These are phyloP conservation scores for Lipomyces kockii DNA, from an alignment of 805 yeast genomes.

Conservation along the genomic window DNA sequence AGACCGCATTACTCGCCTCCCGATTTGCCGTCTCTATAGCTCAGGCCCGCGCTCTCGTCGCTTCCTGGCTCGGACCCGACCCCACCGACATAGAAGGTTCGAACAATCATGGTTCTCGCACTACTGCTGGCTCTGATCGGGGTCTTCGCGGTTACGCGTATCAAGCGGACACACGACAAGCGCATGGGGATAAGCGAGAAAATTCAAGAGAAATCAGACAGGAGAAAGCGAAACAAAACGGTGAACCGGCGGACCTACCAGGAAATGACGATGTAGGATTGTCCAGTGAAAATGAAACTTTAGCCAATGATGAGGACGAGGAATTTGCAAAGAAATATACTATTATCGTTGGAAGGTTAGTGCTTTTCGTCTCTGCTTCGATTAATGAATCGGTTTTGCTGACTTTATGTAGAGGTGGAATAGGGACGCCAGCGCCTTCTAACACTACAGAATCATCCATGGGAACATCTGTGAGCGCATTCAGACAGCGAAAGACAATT, in stretches of 20 bases:
- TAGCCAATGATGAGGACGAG: constrained; percentile 12
- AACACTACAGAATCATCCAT: background rate
- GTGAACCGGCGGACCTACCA: background rate
- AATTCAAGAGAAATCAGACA: background rate
- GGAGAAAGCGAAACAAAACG: constrained; percentile 10
- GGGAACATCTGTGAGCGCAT: constrained; percentile 15
- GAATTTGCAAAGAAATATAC: constrained; percentile 24
- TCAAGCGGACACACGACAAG: constrained; percentile 11
- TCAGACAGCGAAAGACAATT: constrained; percentile 29
- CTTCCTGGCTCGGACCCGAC: constrained; percentile 39
- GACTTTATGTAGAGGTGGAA: constrained; percentile 21
- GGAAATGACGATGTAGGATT: constrained; percentile 2
- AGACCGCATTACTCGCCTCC: constrained; percentile 35
- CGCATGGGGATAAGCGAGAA: background rate
- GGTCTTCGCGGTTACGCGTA: background rate
- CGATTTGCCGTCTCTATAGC: constrained; percentile 41
- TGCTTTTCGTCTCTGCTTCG: background rate
- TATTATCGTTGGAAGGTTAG: constrained; percentile 27
- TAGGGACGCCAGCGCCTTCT: constrained; percentile 18
- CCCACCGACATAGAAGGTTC: background rate
- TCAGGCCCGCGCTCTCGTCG: constrained; percentile 36
- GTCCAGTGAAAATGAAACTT: background rate
- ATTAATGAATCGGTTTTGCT: background rate
- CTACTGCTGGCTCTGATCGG: constrained; percentile 12
- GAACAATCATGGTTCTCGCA: constrained; percentile 16